Conservation (phyloP, 306 rosid species). For the Gillenia trifoliata region DNA sequence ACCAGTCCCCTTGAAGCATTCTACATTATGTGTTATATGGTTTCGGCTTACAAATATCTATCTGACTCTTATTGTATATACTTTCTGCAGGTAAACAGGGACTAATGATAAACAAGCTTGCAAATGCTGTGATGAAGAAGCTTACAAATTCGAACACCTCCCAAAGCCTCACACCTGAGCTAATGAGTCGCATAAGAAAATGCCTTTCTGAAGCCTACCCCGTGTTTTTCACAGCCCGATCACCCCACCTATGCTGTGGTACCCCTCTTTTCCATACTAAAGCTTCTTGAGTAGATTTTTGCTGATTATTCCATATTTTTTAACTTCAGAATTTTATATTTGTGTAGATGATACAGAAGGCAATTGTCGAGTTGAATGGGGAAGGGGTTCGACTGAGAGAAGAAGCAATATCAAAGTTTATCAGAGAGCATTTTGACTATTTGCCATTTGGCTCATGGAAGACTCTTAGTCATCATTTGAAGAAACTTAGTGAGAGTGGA, state of each 20-base stretch:
- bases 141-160: not conserved
- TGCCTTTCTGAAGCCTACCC: constrained; percentile 3
- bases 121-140: constrained; percentile 12
- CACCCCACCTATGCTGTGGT: constrained; percentile 29
- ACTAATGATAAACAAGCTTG: constrained; percentile 1
- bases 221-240: not conserved
- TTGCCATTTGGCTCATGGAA: constrained; percentile 30
- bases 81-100: constrained; percentile 1
- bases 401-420: constrained; percentile 21
- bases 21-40: too few relatives aligned
- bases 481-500: constrained; percentile 25
- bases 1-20: too few relatives aligned
- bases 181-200: not conserved
- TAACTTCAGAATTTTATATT: not conserved
- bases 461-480: constrained; percentile 20
- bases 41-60: not conserved
- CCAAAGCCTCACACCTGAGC: not conserved
- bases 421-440: constrained; percentile 11
- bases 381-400: constrained; percentile 28
- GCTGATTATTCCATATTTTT: not conserved
- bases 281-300: not conserved
- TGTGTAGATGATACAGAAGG: constrained; percentile 28
- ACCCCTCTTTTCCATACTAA: not conserved
- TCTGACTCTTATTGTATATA: not conserved
- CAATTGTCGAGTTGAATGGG: constrained; percentile 17